Conservation (phyloP, 2,329 filamentous ascomycete genomes). For the Verticillium isaacii region DNA sequence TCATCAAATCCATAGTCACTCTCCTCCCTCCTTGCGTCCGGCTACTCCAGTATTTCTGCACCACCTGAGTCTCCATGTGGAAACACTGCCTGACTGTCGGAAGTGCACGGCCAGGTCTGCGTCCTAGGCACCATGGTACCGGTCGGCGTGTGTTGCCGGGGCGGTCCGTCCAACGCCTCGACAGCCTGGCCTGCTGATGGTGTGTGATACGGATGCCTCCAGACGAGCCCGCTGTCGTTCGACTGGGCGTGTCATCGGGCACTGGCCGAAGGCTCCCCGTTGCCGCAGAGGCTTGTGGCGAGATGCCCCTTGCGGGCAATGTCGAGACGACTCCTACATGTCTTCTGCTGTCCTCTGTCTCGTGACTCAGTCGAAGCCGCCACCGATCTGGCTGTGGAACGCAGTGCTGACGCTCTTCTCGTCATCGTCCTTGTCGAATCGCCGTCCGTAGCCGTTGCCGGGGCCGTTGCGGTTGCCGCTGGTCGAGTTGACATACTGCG, state of each 20-base stretch:
- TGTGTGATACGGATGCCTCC: background rate
- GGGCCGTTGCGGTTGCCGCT: slow-evolving; percentile 67
- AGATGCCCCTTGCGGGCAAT: background rate
- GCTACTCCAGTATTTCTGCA: background rate
- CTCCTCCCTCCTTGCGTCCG: background rate
- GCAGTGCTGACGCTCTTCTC: slow-evolving; percentile 94
- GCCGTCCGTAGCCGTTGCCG: slow-evolving; percentile 64
- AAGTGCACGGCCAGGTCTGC: background rate
- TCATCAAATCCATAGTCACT: background rate
- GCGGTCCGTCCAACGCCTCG: background rate
- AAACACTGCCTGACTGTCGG: background rate
- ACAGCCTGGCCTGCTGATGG: background rate
- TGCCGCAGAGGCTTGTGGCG: background rate
- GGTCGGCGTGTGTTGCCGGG: background rate
- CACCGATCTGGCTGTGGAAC: slow-evolving; percentile 89
- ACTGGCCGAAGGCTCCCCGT: background rate
- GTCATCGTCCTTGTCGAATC: slow-evolving; percentile 70
- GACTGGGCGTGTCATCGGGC: background rate
- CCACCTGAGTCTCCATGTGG: background rate
- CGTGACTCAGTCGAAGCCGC: slow-evolving; percentile 45
- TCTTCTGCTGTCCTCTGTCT: background rate
- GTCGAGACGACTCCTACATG: background rate
- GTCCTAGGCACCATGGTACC: background rate
- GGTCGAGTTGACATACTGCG: slow-evolving; percentile 75
- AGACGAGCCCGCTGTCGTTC: background rate